These are phyloP conservation scores for Collariella sp. DNA, from an alignment of 495 filamentous ascomycete genomes.

Conservation along the genomic window DNA sequence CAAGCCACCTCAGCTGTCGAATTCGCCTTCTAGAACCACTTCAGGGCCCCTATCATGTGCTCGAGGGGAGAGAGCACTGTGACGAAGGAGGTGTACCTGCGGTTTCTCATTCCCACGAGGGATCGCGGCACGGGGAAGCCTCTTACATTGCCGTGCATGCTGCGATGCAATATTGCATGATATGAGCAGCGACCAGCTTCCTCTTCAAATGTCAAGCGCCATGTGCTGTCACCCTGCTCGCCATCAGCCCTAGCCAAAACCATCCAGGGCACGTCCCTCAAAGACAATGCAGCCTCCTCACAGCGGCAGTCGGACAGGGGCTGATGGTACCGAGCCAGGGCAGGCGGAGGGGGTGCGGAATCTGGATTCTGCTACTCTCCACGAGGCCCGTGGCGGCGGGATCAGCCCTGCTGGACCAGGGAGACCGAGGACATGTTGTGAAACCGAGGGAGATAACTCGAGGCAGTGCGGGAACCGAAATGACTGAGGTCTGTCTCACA, in stretches of 20 bases:
- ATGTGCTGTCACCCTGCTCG: too few relatives aligned
- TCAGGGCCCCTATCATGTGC: too few relatives aligned
- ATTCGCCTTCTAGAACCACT: too few relatives aligned
- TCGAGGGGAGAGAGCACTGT: too few relatives aligned
- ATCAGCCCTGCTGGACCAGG: slow-evolving; percentile 1
- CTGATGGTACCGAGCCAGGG: slow-evolving; percentile 1
- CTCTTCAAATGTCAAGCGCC: too few relatives aligned
- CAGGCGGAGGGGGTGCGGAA: not conserved
- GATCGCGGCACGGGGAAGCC: not conserved
- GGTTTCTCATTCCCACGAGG: too few relatives aligned
- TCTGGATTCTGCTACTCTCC: slow-evolving; percentile 1
- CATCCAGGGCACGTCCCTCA: not conserved
- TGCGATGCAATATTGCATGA: not conserved
- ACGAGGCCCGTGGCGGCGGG: not conserved
- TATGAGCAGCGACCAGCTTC: too few relatives aligned
- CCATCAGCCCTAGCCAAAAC: not conserved
- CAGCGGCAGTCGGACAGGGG: slow-evolving; percentile 2
- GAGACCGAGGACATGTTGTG: not conserved
- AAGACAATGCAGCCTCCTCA: not conserved
- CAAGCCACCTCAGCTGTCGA: too few relatives aligned
- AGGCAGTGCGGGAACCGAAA: not conserved
- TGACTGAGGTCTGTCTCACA: not conserved
- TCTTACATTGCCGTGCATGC: not conserved
- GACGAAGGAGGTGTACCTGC: too few relatives aligned
- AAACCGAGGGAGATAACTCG: not conserved